phyloP scores from a whole-genome alignment of 441 rosid genomes.

The Euphorbia celastroides region DNA sequence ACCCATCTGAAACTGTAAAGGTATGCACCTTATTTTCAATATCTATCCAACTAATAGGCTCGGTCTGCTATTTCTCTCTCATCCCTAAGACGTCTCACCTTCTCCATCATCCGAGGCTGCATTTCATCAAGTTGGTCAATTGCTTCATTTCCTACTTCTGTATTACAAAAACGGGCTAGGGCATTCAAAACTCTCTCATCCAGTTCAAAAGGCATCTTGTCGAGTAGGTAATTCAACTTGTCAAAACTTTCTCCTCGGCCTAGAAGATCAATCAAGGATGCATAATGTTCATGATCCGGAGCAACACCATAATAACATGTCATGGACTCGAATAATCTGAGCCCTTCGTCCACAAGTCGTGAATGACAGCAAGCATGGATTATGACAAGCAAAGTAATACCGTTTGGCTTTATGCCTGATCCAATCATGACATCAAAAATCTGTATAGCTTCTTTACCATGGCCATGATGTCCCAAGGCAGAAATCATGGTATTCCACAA shows the following conservation, averaged over 20 bases:
- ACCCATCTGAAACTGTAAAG: slow-evolving; percentile 43
- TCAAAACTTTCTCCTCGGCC: slow-evolving; percentile 58
- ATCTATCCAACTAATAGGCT: slow-evolving; percentile 72
- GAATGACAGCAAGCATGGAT: slow-evolving; percentile 70
- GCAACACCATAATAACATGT: slow-evolving; percentile 26
- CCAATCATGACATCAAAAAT: slow-evolving; percentile 53
- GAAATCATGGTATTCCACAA: slow-evolving; percentile 68
- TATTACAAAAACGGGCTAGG: slow-evolving; percentile 55
- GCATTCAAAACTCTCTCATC: slow-evolving; percentile 58
- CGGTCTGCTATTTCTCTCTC: slow-evolving; percentile 49
- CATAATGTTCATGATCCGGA: slow-evolving; percentile 62
- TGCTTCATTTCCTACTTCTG: slow-evolving; percentile 59
- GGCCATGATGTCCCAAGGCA: slow-evolving; percentile 58
- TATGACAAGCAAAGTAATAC: slow-evolving; percentile 55
- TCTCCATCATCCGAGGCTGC: slow-evolving; percentile 58
- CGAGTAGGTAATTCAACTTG: slow-evolving; percentile 47
- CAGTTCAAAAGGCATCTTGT: slow-evolving; percentile 51
- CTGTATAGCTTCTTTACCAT: slow-evolving; percentile 50
- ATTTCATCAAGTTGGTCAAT: slow-evolving; percentile 50
- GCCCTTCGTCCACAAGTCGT: slow-evolving; percentile 53
- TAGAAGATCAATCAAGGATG: slow-evolving; percentile 62
- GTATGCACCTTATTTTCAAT: slow-evolving; percentile 41
- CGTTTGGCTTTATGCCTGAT: slow-evolving; percentile 42
- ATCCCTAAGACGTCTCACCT: slow-evolving; percentile 57
- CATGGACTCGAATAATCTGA: slow-evolving; percentile 35